Conservation (phyloP, 2,329 filamentous ascomycete species). For the Nigrograna mackinnonii region DNA sequence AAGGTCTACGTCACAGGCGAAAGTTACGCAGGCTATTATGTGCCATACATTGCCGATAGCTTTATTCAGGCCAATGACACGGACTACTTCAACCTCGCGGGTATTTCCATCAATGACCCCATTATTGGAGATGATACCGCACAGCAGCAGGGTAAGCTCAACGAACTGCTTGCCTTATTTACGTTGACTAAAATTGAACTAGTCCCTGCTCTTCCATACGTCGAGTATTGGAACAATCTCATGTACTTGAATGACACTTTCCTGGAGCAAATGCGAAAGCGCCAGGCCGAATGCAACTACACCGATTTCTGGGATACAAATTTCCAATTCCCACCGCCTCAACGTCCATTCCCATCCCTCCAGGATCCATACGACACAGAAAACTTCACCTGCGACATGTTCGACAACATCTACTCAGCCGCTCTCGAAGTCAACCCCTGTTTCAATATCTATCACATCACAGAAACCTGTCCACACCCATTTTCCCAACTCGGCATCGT, state of each 20-base stretch:
- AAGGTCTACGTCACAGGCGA: constrained; percentile 61
- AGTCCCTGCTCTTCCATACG: constrained; percentile 38
- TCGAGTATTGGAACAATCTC: constrained; percentile 45
- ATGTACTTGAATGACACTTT: constrained; percentile 49
- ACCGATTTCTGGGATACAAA: constrained; percentile 36
- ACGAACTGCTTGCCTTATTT: background rate
- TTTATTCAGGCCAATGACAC: constrained; percentile 58
- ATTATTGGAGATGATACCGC: constrained; percentile 46
- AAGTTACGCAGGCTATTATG: constrained; percentile 55
- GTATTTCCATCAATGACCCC: constrained; percentile 54
- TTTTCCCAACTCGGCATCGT: constrained; percentile 43
- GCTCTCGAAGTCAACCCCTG: constrained; percentile 51
- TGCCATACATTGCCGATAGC: constrained; percentile 60
- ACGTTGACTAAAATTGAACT: background rate
- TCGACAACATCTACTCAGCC: constrained; percentile 43
- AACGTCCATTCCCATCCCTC: constrained; percentile 27
- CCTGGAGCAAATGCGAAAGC: constrained; percentile 36
- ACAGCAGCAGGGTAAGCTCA: constrained; percentile 37
- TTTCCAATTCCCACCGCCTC: constrained; percentile 45
- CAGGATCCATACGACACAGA: constrained; percentile 18
- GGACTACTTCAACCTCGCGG: constrained; percentile 56
- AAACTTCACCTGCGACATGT: constrained; percentile 42
- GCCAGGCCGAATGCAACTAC: constrained; percentile 41
- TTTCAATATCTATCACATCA: constrained; percentile 56
- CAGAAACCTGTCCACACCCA: constrained; percentile 48